Base-by-base conservation (phyloP, 148 eudicot species). In the Camellia lanceoleosa region DNA sequence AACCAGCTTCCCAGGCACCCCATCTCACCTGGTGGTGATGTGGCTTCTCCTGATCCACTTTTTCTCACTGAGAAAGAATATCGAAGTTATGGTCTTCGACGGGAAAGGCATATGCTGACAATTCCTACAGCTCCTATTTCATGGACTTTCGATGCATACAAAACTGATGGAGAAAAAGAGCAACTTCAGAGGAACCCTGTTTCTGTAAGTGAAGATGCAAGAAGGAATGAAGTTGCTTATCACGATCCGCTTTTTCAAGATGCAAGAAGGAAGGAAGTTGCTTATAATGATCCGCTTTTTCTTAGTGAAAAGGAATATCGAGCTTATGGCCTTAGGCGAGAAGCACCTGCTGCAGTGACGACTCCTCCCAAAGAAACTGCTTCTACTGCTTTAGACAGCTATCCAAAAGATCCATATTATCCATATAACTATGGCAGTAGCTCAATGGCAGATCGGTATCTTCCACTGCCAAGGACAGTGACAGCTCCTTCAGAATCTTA, bases 241-340 rank as follows among this genome's bases (percentile, higher is more conserved):
- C 73, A 63, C 19, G 82, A 81, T 74, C 84, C 88, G 0, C 76
- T 44, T 2, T 87, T 80, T 85, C 86, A 79, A 38, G 82, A 71
- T 58, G 60, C 78, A 20, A 46, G 78, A 14, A 82, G 16, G n/a
- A 83, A 75, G 44, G 80, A 75, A 30, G 20, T 77, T 68, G 56
- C 44, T 73, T 55, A 23, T 64, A 69, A 63, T 20, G 82, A 81
- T 74, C 84, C 88, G 0, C 76, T 44, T 2, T 87, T 80, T 85
- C 86, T 86, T 13, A 89, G 87, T 70, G 92, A 87, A 82, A 80
- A 79, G 69, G 94, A 89, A 42, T 89, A 91, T 81, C 89, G 90
- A 41, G 70, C 75, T 73, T 82, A 86, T 80, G 90, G 89, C 75
- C 76, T 89, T 55, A 77, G 78, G 23, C 80, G 68, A 1, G 88